Evolutionary conservation across 257 asterid species (phyloP), one percentile per base, ranked within the genome.

Genomic region (Solanum boliviense): DNA sequence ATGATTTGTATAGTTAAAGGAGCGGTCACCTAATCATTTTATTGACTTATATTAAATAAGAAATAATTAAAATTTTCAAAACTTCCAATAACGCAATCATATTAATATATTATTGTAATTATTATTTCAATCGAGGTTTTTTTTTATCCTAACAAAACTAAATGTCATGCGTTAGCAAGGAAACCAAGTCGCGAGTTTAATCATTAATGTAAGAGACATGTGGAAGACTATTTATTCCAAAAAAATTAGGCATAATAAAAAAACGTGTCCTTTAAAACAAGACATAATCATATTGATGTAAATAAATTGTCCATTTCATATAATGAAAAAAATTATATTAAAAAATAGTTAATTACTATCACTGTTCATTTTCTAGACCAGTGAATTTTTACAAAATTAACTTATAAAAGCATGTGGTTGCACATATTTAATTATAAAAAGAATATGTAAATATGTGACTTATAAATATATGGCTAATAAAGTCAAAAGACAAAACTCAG

Each of bases 241-340:
- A 52, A 52, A 7, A 16, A 18, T 6, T 56, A 18, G 4, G n/a
- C 4, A 0, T 56, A 18, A 6, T 18, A 18, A 16, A 18, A 16
- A 2, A 18, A 18, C 0, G 2, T 18, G 2, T 56, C 4, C n/a
- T 56, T 56, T 56, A 56, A 56, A 48, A 0, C 9, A 56, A 56
- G n/a, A 7, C 0, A 16, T 3, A 1, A 52, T 56, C 65, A 56
- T 56, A 0, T 56, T 18, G 1, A 20, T 18, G 1, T 9, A 21
- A 21, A 9, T 60, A 60, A 0, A 60, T 60, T 60, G 5, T 60
- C 0, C 1, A 0, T 0, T 20, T 60, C 27, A 9, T 23, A 0
- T 9, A 6, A 18, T 56, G 6, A 1, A 60, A 52, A 60, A 9
- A 1, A 60, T 23, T 21, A 23, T 60, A 60, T 60, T 60, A 60